These are phyloP conservation scores for Stephania yunnanensis DNA, from an alignment of 164 flowering plant genomes.

Conservation along the genomic window DNA sequence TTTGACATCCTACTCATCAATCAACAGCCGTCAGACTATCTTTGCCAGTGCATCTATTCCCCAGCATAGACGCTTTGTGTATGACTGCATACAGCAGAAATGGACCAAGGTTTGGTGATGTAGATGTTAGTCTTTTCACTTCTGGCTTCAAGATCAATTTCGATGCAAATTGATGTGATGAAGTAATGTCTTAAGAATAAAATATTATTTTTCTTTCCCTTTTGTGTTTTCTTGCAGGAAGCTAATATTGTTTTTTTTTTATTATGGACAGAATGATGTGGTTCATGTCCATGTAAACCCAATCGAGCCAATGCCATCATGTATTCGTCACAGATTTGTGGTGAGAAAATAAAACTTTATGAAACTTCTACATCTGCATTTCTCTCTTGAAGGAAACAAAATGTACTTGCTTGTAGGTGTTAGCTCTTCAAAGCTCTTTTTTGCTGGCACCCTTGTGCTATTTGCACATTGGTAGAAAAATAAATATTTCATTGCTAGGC, in stretches of 20 bases:
- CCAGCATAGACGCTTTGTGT: conserved; percentile 70
- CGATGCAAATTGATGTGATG: not conserved
- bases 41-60: conserved; percentile 98
- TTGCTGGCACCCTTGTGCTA: not conserved
- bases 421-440: not conserved
- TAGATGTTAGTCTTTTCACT: not conserved
- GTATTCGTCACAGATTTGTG: conserved; percentile 71
- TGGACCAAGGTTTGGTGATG: conserved; percentile 82
- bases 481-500: not conserved
- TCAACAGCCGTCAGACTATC: conserved; percentile 66
- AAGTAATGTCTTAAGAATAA: conserved; percentile 2
- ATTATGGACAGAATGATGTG: conserved; percentile 50
- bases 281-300: conserved; percentile 85
- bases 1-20: conserved; percentile 65
- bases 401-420: not conserved
- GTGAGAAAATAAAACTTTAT: conserved; percentile 36
- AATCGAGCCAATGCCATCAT: conserved; percentile 71
- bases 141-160: not conserved
- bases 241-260: not conserved
- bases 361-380: not conserved
- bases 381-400: not conserved
- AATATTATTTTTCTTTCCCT: not conserved
- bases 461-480: not conserved
- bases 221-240: too few species aligned
- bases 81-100: conserved; percentile 89